A percentile compares a stretch with the other conserved stretches of the same genome.
phyloP scores from a whole-genome alignment of 73 alveolate species.

The Blepharisma japonicum region DNA sequence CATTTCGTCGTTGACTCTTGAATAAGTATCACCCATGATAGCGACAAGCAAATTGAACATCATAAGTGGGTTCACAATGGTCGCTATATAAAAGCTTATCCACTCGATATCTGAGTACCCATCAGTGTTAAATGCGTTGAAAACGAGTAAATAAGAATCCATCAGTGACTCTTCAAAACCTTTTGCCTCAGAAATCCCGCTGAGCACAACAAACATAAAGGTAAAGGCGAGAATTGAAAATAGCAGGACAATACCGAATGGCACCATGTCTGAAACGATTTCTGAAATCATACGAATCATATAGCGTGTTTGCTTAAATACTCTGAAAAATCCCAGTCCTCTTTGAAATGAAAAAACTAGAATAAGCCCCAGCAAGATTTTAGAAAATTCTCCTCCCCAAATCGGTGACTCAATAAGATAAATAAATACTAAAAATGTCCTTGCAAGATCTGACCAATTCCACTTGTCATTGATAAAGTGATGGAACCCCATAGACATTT shows the following conservation, averaged over 20 bases:
- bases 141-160: neutral
- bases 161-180: neutral
- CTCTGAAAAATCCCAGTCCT: neutral
- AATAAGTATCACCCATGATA: neutral
- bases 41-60: conserved; percentile 10
- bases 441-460: neutral
- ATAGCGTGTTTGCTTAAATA: neutral
- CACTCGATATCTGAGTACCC: neutral
- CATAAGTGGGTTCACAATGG: neutral
- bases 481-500: neutral
- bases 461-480: neutral
- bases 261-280: neutral
- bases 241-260: neutral
- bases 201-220: neutral
- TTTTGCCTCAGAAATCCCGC: no score
- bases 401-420: neutral
- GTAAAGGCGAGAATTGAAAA: neutral
- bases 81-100: neutral
- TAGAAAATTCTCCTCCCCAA: neutral
- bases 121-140: neutral
- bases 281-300: conserved; percentile 3
- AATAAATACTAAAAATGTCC: neutral
- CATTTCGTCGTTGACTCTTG: conserved; percentile 1
- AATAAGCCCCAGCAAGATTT: neutral
- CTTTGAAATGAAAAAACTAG: neutral